Conservation (phyloP, 2,329 filamentous ascomycete species). For the Dactylellina haptotyla region DNA sequence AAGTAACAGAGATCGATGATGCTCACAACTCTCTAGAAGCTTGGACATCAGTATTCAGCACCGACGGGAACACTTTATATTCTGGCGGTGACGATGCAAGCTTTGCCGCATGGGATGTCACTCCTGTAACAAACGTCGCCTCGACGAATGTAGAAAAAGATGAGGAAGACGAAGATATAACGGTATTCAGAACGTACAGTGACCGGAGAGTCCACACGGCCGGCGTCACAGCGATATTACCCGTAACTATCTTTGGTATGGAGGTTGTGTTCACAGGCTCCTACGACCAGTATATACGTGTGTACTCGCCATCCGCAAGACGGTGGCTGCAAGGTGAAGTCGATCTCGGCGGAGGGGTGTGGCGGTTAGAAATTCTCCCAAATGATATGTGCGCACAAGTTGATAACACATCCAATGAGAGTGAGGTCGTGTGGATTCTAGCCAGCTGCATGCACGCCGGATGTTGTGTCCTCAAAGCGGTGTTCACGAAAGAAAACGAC, state of each 20-base stretch:
- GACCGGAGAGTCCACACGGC: constrained; percentile 35
- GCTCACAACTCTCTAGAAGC: constrained; percentile 36
- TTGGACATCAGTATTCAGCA: constrained; percentile 38
- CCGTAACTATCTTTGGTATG: constrained; percentile 10
- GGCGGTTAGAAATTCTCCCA: constrained; percentile 73
- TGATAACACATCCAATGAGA: not conserved
- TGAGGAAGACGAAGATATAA: not conserved
- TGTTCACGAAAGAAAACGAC: constrained; percentile 76
- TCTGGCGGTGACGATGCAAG: constrained; percentile 49
- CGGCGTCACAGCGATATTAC: constrained; percentile 48
- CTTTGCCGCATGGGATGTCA: constrained; percentile 40
- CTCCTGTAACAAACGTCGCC: not conserved
- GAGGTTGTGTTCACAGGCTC: constrained; percentile 77
- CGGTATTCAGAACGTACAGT: not conserved
- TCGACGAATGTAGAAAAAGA: no score
- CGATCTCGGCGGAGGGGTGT: constrained; percentile 82
- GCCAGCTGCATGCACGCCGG: constrained; percentile 96
- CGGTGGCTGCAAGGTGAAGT: constrained; percentile 69
- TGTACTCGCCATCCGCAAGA: constrained; percentile 68
- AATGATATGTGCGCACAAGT: constrained; percentile 57
- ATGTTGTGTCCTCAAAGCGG: constrained; percentile 71
- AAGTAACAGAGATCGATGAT: constrained; percentile 13
- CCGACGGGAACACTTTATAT: constrained; percentile 29
- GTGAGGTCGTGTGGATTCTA: constrained; percentile 67
- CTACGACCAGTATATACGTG: constrained; percentile 85